A percentile compares a stretch with the other conserved stretches of the same genome.
Evolutionary conservation across 805 yeast genomes (phyloP).

Genomic region (Naumovozyma castellii): DNA sequence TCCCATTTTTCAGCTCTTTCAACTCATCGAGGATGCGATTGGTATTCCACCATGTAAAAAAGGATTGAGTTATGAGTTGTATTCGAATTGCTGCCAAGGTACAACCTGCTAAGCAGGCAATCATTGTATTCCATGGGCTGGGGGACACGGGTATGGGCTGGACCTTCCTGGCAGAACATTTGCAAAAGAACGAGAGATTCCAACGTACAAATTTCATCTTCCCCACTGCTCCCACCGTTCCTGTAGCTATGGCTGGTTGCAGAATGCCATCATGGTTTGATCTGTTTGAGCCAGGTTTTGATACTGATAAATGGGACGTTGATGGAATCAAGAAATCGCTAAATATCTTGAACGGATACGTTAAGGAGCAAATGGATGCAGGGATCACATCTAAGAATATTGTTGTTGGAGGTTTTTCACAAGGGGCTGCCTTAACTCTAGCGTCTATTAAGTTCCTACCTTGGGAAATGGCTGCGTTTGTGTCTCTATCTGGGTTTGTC

Average conservation of each 20-base stretch:
- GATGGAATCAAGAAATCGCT: constrained; percentile 46
- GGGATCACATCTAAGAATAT: constrained; percentile 58
- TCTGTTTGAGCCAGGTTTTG: constrained; percentile 44
- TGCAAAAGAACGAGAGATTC: constrained; percentile 38
- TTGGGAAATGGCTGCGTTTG: constrained; percentile 64
- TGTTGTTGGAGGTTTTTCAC: constrained; percentile 91
- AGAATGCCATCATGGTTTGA: constrained; percentile 85
- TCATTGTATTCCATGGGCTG: constrained; percentile 78
- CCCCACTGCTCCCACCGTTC: constrained; percentile 77
- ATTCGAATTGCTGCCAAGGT: constrained; percentile 19
- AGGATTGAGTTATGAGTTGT: too few species aligned
- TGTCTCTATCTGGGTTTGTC: constrained; percentile 67
- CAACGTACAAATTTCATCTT: constrained; percentile 64
- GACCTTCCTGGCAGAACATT: constrained; percentile 66
- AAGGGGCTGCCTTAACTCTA: constrained; percentile 78
- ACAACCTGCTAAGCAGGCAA: constrained; percentile 45
- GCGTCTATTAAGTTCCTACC: constrained; percentile 48
- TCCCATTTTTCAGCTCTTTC: too few species aligned
- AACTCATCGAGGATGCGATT: too few species aligned
- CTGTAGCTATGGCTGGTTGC: constrained; percentile 58
- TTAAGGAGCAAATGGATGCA: constrained; percentile 43
- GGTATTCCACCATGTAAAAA: too few species aligned
- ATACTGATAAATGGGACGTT: constrained; percentile 36
- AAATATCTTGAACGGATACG: constrained; percentile 27
- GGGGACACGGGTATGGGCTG: constrained; percentile 91